These are phyloP conservation scores for Colletotrichum eremochloae DNA, from an alignment of 2,329 filamentous ascomycete species.

Conservation along the genomic window DNA sequence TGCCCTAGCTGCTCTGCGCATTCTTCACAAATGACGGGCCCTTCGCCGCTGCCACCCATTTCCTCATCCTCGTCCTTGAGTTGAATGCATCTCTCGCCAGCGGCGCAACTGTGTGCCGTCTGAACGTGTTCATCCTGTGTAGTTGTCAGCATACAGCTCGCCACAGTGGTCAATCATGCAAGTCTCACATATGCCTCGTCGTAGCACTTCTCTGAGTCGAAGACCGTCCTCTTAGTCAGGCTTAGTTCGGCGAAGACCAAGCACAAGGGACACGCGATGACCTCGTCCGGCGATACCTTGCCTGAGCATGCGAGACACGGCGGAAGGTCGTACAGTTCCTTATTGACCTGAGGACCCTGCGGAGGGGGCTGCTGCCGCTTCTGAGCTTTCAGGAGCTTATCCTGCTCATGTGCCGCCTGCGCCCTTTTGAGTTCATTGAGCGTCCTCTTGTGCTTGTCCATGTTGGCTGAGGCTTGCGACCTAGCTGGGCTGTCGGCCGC, in stretches of 20 bases:
- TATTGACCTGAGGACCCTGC: slow-evolving; percentile 47
- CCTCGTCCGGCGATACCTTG: slow-evolving; percentile 51
- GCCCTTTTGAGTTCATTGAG: slow-evolving; percentile 63
- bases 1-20: slow-evolving; percentile 55
- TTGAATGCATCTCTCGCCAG: slow-evolving; percentile 56
- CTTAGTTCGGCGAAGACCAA: slow-evolving; percentile 57
- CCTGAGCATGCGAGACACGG: slow-evolving; percentile 57
- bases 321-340: slow-evolving; percentile 55
- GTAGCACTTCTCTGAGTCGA: slow-evolving; percentile 60
- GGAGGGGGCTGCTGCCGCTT: slow-evolving; percentile 47
- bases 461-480: slow-evolving; percentile 47
- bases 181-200: slow-evolving; percentile 57
- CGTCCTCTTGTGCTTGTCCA: slow-evolving; percentile 55
- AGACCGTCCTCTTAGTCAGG: slow-evolving; percentile 55
- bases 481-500: slow-evolving; percentile 49
- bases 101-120: slow-evolving; percentile 57
- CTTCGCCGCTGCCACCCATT: slow-evolving; percentile 51
- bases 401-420: slow-evolving; percentile 60
- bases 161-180: not conserved
- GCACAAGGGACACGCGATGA: slow-evolving; percentile 61
- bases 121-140: slow-evolving; percentile 55
- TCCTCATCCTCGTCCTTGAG: slow-evolving; percentile 55
- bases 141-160: slow-evolving; percentile 10
- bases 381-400: slow-evolving; percentile 56
- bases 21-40: slow-evolving; percentile 56